Base-by-base conservation (phyloP, 805 yeast genomes). In the Candida orba region DNA sequence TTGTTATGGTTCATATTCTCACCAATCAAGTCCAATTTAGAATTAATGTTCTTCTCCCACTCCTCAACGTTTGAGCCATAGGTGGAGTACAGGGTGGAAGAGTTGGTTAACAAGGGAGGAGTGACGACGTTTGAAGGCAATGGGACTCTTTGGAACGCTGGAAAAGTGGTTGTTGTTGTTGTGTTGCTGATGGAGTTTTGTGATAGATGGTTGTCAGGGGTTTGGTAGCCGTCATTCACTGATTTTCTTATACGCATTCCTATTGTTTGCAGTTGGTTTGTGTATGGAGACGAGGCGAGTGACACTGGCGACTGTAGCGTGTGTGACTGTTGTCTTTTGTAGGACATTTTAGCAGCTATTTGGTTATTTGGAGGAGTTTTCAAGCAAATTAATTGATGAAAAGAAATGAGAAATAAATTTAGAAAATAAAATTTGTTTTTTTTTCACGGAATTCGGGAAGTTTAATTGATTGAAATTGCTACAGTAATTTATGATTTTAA, bases 161-260 rank as follows among this genome's bases (percentile, higher is more conserved):
- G 35, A 30, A 45, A 45, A 43, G 51, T 8, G 46, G 41, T 39
- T 47, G 51, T 37, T 50, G 49, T 18, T 52, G 50, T 47, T 58
- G 24, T 48, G 52, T 47, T 52, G 44, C n/a, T n/a, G n/a, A 23
- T 30, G 8, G 41, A 45, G 40, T 27, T 27, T 12, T 27, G 29
- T 10, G 29, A 27, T 36, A 50, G 10, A 10, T 47, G 44, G 3
- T 45, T 50, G 25, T 51, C 53, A 20, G 52, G 46, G 8, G 50
- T 47, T 47, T 62, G 58, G 57, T 81, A 80, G 1, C 89, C 89
- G 36, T 79, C 79, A 30, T 75, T 68, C 4, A 83, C 77, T 3
- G 83, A 70, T 52, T 81, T 79, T 54, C 91, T 72, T 46, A 84
- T 76, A 49, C 87, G 70, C 87, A 81, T 82, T 0, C 88, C 89